These are phyloP conservation scores for Mariannaea elegans DNA, from an alignment of 2,329 filamentous ascomycete genomes.

Conservation along the genomic window DNA sequence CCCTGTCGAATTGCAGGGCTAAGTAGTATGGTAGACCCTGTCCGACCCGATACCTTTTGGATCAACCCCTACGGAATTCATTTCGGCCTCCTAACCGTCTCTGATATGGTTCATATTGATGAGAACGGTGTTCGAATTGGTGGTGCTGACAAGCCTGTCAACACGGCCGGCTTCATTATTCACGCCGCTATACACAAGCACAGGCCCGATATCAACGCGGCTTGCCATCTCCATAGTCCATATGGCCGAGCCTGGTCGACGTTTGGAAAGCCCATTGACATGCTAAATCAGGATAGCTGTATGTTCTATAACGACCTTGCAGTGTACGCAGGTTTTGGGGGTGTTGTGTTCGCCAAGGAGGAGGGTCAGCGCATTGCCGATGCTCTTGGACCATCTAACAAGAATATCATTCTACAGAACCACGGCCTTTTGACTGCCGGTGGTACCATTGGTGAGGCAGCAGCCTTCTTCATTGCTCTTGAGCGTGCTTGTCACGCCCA, in stretches of 20 bases:
- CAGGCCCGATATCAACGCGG: slow-evolving; percentile 69
- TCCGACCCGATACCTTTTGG: slow-evolving; percentile 48
- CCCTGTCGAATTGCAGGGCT: slow-evolving; percentile 18
- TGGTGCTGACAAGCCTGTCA: slow-evolving; percentile 67
- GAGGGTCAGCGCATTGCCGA: slow-evolving; percentile 70
- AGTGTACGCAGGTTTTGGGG: slow-evolving; percentile 65
- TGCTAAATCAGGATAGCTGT: slow-evolving; percentile 73
- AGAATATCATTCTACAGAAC: slow-evolving; percentile 71
- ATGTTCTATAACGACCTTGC: slow-evolving; percentile 70
- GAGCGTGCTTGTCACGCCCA: slow-evolving; percentile 75
- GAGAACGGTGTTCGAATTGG: slow-evolving; percentile 66
- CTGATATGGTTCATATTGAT: slow-evolving; percentile 74
- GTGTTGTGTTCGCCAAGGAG: slow-evolving; percentile 63
- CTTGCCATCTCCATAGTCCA: slow-evolving; percentile 72
- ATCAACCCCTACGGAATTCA: slow-evolving; percentile 70
- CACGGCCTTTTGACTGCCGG: slow-evolving; percentile 76
- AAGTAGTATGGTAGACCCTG: slow-evolving; percentile 39
- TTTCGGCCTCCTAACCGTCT: slow-evolving; percentile 71
- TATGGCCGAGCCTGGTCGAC: slow-evolving; percentile 72
- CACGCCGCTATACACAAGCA: slow-evolving; percentile 72
- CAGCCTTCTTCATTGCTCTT: slow-evolving; percentile 72
- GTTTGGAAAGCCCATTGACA: slow-evolving; percentile 70
- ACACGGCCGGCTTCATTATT: slow-evolving; percentile 75
- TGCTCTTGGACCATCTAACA: slow-evolving; percentile 65
- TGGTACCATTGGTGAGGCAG: slow-evolving; percentile 74